Conservation (phyloP, 208 protist species). For the Crithidia acanthocephali region DNA sequence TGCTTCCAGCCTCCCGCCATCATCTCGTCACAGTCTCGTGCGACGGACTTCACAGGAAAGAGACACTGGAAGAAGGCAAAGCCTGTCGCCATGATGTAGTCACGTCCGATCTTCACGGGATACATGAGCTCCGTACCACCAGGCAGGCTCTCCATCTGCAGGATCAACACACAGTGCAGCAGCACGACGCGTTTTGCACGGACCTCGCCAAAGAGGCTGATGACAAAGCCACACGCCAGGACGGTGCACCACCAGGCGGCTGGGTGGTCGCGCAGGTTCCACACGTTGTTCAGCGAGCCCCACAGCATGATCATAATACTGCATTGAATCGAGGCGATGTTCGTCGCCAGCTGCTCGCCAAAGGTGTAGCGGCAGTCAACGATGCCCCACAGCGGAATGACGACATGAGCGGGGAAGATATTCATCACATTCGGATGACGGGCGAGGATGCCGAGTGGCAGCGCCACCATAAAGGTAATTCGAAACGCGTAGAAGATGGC, state of each 20-base stretch:
- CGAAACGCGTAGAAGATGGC: conserved; percentile 54
- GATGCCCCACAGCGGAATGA: conserved; percentile 45
- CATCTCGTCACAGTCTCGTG: conserved; percentile 39
- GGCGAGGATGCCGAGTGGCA: conserved; percentile 48
- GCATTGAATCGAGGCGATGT: conserved; percentile 31
- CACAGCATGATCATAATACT: conserved; percentile 39
- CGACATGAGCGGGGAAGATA: conserved; percentile 42
- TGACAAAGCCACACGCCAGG: conserved; percentile 42
- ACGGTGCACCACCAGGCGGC: conserved; percentile 65
- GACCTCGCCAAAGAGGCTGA: conserved; percentile 63
- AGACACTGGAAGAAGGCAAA: conserved; percentile 56
- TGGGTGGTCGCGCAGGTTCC: conserved; percentile 31
- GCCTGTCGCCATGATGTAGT: conserved; percentile 40
- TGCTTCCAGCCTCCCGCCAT: conserved; percentile 38
- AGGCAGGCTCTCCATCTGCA: conserved; percentile 54
- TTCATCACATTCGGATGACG: conserved; percentile 31
- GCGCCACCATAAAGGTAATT: conserved; percentile 50
- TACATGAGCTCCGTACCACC: conserved; percentile 33
- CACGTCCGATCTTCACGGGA: conserved; percentile 44
- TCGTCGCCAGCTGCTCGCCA: conserved; percentile 50
- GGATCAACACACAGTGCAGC: conserved; percentile 52
- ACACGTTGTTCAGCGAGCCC: conserved; percentile 46
- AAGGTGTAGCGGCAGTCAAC: conserved; percentile 49
- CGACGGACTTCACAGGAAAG: conserved; percentile 41
- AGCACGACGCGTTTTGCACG: conserved; percentile 48